Base-by-base conservation (phyloP, 2,329 filamentous ascomycete genomes). In the Didymosphaeria variabile region DNA sequence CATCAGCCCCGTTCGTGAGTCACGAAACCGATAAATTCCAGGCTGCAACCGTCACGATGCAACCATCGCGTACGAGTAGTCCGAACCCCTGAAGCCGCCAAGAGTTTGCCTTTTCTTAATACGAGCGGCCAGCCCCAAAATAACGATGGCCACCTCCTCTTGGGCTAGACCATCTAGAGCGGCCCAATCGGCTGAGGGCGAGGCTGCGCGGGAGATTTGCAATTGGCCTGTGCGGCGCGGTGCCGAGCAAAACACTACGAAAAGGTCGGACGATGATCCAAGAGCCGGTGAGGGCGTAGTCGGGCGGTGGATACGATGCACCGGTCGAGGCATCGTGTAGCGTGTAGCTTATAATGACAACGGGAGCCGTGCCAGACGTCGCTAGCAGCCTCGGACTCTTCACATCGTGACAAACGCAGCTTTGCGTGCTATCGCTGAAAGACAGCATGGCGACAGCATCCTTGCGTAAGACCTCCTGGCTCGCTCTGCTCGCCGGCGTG, bases 301-400 rank as follows among this genome's bases (percentile, higher is more conserved):
- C 19, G 40, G 53, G 29, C 26, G 29, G 6, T n/a, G 47, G 26
- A 29, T 29, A 36, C 7, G 31, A 19, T 15, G 36, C 26, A 36
- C 26, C 17, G 19, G 15, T 31, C 19, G 19, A 40, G 45, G 44
- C 8, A 26, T 44, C 23, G 31, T 23, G 36, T 49, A 40, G 50
- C 44, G 46, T 17, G 32, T 42, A 62, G 61, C 38, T 72, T 72
- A 73, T 70, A 67, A 67, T 67, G 58, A 64, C 55, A 40, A 52
- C 50, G 58, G 32, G 46, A 50, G 51, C 67, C 71, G 62, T 67
- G 47, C 56, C 26, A 59, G 58, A 45, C 49, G n/a, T 26, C 23
- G 23, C 15, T 36, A 21, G 50, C 58, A 65, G 57, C 61, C 57
- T 59, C 57, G 51, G 57, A 59, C 26, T 57, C 55, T 58, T 60